Base-by-base conservation (phyloP, 306 rosid species). In the Cucurbita ficifolia region DNA sequence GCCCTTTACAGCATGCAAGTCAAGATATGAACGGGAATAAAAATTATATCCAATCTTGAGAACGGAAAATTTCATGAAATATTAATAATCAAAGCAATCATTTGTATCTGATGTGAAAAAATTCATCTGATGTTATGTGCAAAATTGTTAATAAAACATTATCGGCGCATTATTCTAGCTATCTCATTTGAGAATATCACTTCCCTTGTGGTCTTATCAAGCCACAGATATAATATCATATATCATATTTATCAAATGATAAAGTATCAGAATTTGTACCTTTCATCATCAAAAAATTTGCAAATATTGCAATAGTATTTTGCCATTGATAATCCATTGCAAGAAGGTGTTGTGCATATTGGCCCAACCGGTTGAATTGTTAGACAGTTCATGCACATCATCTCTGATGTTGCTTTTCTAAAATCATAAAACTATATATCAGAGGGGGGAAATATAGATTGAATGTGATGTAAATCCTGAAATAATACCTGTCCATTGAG, bases 201-300 rank as follows among this genome's bases (percentile, higher is more conserved):
- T 50, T 50, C 75, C 14, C 50, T 18, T 5, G 36, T 19, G 45
- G 57, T 48, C 42, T 22, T 42, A 72, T 75, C 11, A 50, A 51
- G 63, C 16, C 52, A 75, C 72, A 45, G 22, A 38, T 49, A 74
- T 19, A 57, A 18, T 19, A 57, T 35, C 50, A 29, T 51, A 11
- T 19, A 42, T n/a, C 51, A 17, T 36, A 12, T 18, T 17, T 11
- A 35, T 39, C 8, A 50, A 49, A 6, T 40, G 24, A 19, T 29
- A 42, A 22, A 43, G 19, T 7, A 42, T 17, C 49, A 72, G 69
- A 81, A 57, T 8, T 59, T 22, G 57, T 84, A 94, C 99, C 99
- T 91, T 84, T 91, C 99, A 79, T 91, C 96, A 59, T 95, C 99
- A 68, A 95, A 95, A 84, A 95, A 95, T 84, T 89, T 95, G 86